Conservation (phyloP, 2,329 filamentous ascomycete genomes). For the Pyrenophora teres region DNA sequence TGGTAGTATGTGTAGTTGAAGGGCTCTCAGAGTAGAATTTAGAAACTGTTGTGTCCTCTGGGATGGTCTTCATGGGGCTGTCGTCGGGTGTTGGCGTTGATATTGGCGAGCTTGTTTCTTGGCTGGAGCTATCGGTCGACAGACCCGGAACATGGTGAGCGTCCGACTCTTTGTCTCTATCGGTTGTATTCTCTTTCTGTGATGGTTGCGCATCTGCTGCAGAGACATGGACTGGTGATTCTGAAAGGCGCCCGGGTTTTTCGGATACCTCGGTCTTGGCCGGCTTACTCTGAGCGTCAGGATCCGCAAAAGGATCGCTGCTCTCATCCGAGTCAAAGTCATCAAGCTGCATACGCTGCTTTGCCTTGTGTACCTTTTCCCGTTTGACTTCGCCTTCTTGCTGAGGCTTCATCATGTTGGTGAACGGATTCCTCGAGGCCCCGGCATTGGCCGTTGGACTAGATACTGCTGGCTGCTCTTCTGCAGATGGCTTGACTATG, state of each 20-base stretch:
- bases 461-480: constrained; percentile 28
- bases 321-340: constrained; percentile 67
- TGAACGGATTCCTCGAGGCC: constrained; percentile 39
- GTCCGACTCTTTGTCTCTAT: constrained; percentile 36
- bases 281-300: constrained; percentile 42
- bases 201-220: constrained; percentile 55
- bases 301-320: constrained; percentile 51
- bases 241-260: constrained; percentile 54
- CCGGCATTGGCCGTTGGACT: constrained; percentile 29
- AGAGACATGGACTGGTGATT: constrained; percentile 71
- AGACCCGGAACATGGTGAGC: constrained; percentile 64
- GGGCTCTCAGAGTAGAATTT: constrained; percentile 24
- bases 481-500: constrained; percentile 13
- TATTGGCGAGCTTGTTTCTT: constrained; percentile 56
- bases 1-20: constrained; percentile 31
- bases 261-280: constrained; percentile 25
- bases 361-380: constrained; percentile 63
- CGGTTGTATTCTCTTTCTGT: constrained; percentile 20
- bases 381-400: constrained; percentile 57
- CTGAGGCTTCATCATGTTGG: constrained; percentile 39
- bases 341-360: constrained; percentile 69
- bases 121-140: constrained; percentile 71
- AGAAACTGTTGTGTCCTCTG: constrained; percentile 29
- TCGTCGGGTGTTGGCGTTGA: constrained; percentile 43
- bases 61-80: constrained; percentile 36